Evolutionary conservation across 139 green algal genomes (phyloP).

Genomic region (Coccomyxa sp.): DNA sequence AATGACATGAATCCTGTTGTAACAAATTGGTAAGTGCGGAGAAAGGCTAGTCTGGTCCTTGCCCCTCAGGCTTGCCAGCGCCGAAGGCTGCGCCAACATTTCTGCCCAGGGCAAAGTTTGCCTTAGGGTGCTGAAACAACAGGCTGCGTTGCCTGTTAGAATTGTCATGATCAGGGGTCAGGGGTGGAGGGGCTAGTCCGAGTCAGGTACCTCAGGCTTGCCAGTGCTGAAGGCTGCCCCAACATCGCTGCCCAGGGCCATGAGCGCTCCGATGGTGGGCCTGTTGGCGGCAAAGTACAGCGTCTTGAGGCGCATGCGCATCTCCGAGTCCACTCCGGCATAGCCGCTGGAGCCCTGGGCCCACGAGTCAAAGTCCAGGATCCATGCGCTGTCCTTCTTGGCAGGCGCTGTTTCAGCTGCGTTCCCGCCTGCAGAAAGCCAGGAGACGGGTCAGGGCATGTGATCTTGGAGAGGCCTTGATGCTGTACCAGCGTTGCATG

Average conservation of each 20-base stretch:
- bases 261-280: constrained; percentile 85
- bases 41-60: too few species aligned
- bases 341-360: constrained; percentile 39
- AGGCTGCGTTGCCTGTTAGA: too few species aligned
- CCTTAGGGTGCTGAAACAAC: too few species aligned
- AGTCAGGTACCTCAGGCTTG: constrained; percentile 18
- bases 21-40: too few species aligned
- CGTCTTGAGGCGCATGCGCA: constrained; percentile 60
- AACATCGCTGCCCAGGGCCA: constrained; percentile 75
- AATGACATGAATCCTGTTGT: too few species aligned
- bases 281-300: constrained; percentile 82
- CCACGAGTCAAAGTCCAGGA: constrained; percentile 40
- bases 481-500: too few species aligned
- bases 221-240: constrained; percentile 9
- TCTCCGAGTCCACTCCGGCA: constrained; percentile 22
- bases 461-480: too few species aligned
- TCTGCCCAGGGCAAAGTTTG: too few species aligned
- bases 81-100: too few species aligned
- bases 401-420: background rate
- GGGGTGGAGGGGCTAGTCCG: background rate
- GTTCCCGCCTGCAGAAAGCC: background rate
- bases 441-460: too few species aligned
- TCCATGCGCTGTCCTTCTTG: constrained; percentile 2
- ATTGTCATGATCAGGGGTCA: background rate
- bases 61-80: too few species aligned